Base-by-base conservation (phyloP, 2,329 filamentous ascomycete species). In the Leptodontidium sp. region DNA sequence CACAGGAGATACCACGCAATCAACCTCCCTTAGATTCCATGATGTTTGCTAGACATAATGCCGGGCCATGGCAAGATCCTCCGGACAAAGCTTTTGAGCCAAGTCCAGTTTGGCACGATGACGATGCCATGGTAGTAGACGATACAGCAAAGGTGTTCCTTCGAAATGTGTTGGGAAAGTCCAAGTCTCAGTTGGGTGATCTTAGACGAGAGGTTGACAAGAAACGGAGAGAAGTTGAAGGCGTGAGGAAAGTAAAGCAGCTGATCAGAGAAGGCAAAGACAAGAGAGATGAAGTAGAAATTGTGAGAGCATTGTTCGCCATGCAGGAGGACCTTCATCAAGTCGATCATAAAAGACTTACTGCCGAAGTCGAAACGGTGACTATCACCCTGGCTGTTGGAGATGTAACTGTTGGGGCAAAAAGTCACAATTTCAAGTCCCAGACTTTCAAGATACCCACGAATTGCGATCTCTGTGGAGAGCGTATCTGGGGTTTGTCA, bases 401-500 rank as follows among this genome's bases (percentile, higher is more conserved):
- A 45, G 96, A 99, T 78, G 87, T 99, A 65, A 97, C 94, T 1
- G 84, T 97, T 24, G 95, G 95, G 21, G 94, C 94, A 12, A 93
- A 93, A 79, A 97, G 94, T 77, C 96, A 99, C 83, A 96, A 97
- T 77, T 99, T 99, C 86, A 97, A 97, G 81, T 90, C 93, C n/a
- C 94, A 98, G 78, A 98, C 96, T 0, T 99, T 98, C 86, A 98
- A 98, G 80, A 97, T 99, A 70, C 97, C 97, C 0, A 99, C 96
- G 4, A 98, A 98, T 79, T 99, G 96, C 82, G 96, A 99, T 80
- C 86, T 98, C 14, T 99, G 96, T 75, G 94, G 94, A 21, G 96
- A 99, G 78, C 89, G 96, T 35, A 97, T 99, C 79, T 99, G 96
- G 96, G 96, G 96, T 0, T 81, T 99, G 50, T 97, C 93, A 38